Evolutionary conservation across 805 yeast species (phyloP), one percentile per base, ranked within the genome.

Genomic region (Dipodascus albidus): DNA sequence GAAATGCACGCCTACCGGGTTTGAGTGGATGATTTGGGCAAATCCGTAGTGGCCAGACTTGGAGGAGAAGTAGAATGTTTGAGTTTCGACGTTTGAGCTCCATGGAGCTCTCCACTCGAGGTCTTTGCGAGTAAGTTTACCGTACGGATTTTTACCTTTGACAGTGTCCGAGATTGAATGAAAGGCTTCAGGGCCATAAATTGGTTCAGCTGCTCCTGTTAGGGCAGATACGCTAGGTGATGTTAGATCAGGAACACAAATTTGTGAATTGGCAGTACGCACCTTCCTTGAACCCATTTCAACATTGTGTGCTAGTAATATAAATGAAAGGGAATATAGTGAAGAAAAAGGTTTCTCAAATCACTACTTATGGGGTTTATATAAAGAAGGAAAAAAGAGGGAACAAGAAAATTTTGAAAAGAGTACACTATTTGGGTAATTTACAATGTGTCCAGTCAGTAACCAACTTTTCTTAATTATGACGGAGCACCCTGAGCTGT

Each of bases 121-220:
- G 67, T 93, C 99, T 15, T 76, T 79, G n/a, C 68, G 64, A 8
- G 76, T 71, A 33, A 93, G 78, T 21, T 71, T 75, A 24, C 82
- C 74, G 62, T 72, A 86, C 1, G 86, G 78, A 59, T 82, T 80
- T 42, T 75, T 74, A 57, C 63, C 70, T 31, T 72, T 78, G 49
- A 83, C 80, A 48, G 80, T 67, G 38, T 78, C 79, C 47, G 85
- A 79, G 54, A 90, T 81, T n/a, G 97, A 79, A 63, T 85, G 91
- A 60, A 93, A 87, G 44, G 95, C 95, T 51, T 85, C 96, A 44
- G 84, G 78, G 52, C 99, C 99, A 64, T 93, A 93, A 65, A 85
- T 96, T 23, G 99, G 99, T 69, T 93, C 99, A 1, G 96, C 96
- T 11, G 95, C 80, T 53, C 99, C 99, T 3, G 97, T 91, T 49